These are phyloP conservation scores for Fraxinus baroniana DNA, from an alignment of 305 asterid genomes.

Conservation along the genomic window DNA sequence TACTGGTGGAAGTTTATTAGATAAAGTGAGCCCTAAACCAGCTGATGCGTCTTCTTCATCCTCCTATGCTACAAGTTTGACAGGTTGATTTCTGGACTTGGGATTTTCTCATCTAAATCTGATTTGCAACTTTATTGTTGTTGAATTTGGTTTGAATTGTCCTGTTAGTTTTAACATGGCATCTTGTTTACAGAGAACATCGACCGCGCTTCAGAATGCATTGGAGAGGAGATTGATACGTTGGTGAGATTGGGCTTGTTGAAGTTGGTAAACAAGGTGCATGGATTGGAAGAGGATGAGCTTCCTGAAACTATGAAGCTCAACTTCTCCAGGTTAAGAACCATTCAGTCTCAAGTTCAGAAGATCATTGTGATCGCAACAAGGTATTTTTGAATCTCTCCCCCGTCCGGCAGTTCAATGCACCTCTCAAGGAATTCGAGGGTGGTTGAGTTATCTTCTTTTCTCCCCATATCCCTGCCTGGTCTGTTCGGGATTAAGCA, in stretches of 20 bases:
- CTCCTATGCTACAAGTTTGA: constrained; percentile 27
- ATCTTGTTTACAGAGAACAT: constrained; percentile 37
- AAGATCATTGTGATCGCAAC: constrained; percentile 81
- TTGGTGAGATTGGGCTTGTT: constrained; percentile 80
- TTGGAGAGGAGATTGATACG: constrained; percentile 72
- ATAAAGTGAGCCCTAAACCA: constrained; percentile 35
- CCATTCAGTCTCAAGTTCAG: constrained; percentile 75
- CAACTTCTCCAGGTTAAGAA: constrained; percentile 63
- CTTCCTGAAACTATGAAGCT: constrained; percentile 91
- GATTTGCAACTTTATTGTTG: neutral
- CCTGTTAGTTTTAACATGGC: neutral
- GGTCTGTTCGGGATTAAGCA: too few relatives aligned
- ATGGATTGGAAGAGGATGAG: constrained; percentile 67
- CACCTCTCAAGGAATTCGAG: neutral
- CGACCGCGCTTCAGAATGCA: constrained; percentile 57
- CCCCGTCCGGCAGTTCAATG: neutral
- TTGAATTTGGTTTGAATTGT: neutral
- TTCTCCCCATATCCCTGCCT: neutral
- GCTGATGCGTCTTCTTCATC: constrained; percentile 32
- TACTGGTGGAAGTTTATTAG: constrained; percentile 68
- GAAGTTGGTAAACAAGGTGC: constrained; percentile 58
- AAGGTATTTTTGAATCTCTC: constrained; percentile 41
- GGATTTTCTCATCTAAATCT: neutral
- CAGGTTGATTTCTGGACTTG: constrained; percentile 36
- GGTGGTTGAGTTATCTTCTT: neutral